phyloP scores from a whole-genome alignment of 495 filamentous ascomycete genomes.

The Rostrohypoxylon terebratum region DNA sequence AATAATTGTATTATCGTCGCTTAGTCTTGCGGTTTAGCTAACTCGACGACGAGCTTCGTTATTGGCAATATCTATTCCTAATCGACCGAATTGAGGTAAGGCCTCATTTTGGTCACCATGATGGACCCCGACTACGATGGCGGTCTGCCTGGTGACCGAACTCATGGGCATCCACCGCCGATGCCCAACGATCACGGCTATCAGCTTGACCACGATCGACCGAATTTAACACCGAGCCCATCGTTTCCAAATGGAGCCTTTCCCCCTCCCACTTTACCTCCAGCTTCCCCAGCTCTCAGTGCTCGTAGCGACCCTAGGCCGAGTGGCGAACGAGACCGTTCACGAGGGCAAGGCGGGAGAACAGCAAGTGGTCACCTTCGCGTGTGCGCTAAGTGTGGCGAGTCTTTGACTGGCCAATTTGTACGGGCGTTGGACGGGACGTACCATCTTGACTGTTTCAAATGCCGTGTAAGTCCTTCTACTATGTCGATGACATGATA shows the following conservation, averaged over 20 bases:
- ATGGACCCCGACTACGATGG: constrained; percentile 53
- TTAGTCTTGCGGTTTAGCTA: constrained; percentile 40
- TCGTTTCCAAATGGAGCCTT: constrained; percentile 54
- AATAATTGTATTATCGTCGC: constrained; percentile 32
- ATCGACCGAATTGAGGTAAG: constrained; percentile 32
- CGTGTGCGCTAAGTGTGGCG: constrained; percentile 88
- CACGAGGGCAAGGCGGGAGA: constrained; percentile 57
- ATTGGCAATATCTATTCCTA: constrained; percentile 20
- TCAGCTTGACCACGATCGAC: constrained; percentile 53
- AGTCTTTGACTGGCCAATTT: constrained; percentile 91
- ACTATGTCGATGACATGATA: not conserved
- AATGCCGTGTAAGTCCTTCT: constrained; percentile 80
- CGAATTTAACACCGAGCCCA: constrained; percentile 52
- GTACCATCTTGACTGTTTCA: constrained; percentile 98
- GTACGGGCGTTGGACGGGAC: constrained; percentile 92
- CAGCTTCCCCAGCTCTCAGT: constrained; percentile 57
- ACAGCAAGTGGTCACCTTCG: constrained; percentile 67
- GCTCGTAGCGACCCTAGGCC: constrained; percentile 51
- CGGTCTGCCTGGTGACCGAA: constrained; percentile 50
- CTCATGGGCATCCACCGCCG: constrained; percentile 49
- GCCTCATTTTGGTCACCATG: constrained; percentile 48
- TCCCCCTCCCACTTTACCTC: constrained; percentile 48
- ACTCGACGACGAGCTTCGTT: constrained; percentile 21
- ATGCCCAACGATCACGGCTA: constrained; percentile 44
- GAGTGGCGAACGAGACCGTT: constrained; percentile 63